phyloP scores from a whole-genome alignment of 176 grass and related monocot genomes.

The Musa acuminata region DNA sequence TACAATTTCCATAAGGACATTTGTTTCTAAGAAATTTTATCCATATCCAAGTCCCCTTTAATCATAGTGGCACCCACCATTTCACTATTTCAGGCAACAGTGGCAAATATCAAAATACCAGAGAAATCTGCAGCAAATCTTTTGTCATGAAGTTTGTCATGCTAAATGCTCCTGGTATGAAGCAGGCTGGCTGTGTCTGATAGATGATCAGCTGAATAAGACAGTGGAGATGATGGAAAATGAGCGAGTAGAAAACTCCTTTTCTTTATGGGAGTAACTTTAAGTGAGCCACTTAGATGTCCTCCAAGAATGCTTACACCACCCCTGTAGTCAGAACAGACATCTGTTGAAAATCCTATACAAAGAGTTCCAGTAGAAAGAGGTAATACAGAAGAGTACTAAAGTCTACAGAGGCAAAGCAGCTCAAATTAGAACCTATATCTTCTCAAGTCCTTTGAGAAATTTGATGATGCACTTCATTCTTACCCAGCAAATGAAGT shows the following conservation, averaged over 20 bases:
- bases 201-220: constrained; percentile 34
- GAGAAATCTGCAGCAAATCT: constrained; percentile 63
- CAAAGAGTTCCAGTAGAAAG: not conserved
- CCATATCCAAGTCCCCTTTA: constrained; percentile 21
- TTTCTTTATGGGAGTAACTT: constrained; percentile 89
- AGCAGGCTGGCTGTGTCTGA: constrained; percentile 10
- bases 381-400: not conserved
- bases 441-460: too few relatives aligned
- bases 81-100: constrained; percentile 68
- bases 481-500: constrained; percentile 42
- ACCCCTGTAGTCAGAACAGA: constrained; percentile 36
- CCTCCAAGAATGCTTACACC: constrained; percentile 83
- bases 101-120: constrained; percentile 94
- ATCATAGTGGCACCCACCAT: constrained; percentile 27
- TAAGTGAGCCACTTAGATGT: constrained; percentile 58
- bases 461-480: constrained; percentile 28
- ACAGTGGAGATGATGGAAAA: constrained; percentile 50
- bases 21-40: constrained; percentile 31
- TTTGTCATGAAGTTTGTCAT: constrained; percentile 29
- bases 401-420: constrained; percentile 15
- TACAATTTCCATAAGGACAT: constrained; percentile 18
- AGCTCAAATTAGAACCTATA: too few relatives aligned
- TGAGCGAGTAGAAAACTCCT: constrained; percentile 51
- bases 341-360: constrained; percentile 14
- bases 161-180: constrained; percentile 28